Evolutionary conservation across 2,329 filamentous ascomycete species (phyloP).

Genomic region (Diplodia sapinea): DNA sequence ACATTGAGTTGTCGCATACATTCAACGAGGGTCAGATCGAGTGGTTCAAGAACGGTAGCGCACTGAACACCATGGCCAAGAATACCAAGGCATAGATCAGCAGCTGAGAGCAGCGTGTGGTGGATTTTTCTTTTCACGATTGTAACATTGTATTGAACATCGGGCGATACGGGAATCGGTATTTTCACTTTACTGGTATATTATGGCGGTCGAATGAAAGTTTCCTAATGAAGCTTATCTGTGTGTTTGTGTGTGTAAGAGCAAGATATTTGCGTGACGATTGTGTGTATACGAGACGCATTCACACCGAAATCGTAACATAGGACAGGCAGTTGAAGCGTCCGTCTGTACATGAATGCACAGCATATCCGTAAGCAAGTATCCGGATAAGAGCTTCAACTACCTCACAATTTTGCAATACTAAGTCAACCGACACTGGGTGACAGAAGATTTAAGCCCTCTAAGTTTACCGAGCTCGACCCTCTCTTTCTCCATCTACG

Average conservation of each 20-base stretch:
- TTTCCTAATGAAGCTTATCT: constrained; percentile 22
- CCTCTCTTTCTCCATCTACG: too few relatives aligned
- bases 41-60: constrained; percentile 99
- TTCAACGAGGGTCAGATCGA: constrained; percentile 98
- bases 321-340: not conserved
- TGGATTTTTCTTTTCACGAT: constrained; percentile 20
- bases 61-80: constrained; percentile 99
- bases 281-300: not conserved
- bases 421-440: too few relatives aligned
- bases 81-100: constrained; percentile 35
- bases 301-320: too few relatives aligned
- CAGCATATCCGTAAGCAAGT: not conserved
- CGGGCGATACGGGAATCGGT: constrained; percentile 21
- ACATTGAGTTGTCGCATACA: constrained; percentile 86
- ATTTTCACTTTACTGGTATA: constrained; percentile 29
- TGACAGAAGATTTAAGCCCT: too few relatives aligned
- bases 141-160: constrained; percentile 31
- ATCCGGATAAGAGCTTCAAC: not conserved
- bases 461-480: too few relatives aligned
- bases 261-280: not conserved
- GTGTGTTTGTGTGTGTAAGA: not conserved
- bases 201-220: constrained; percentile 29
- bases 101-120: constrained; percentile 5
- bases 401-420: not conserved
- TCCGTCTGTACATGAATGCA: not conserved